A percentile compares a stretch with the other conserved stretches of the same genome.
Conservation (phyloP, 2,329 filamentous ascomycete species). For the Dendryphion nanum region DNA sequence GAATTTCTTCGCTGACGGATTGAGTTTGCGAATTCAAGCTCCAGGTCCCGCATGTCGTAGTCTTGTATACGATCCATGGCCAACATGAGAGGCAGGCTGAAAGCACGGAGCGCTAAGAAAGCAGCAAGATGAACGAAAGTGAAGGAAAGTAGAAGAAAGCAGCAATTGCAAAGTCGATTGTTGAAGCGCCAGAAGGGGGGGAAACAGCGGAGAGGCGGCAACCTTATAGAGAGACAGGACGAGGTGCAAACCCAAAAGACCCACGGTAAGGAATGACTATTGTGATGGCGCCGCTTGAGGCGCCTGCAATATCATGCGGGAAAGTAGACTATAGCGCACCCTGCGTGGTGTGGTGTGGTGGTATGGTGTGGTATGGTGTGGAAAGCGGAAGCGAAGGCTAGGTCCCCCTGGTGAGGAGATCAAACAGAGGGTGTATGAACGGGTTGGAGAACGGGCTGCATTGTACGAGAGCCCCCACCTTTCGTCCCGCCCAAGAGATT, state of each 20-base stretch:
- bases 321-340: constrained; percentile 2
- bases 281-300: constrained; percentile 10
- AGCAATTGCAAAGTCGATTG: constrained; percentile 2
- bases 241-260: constrained; percentile 5
- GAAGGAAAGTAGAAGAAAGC: constrained; percentile 1
- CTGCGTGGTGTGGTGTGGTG: too few species aligned
- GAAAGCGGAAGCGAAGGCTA: constrained; percentile 14
- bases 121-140: background rate
- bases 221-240: constrained; percentile 9
- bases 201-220: constrained; percentile 1
- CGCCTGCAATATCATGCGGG: constrained; percentile 14
- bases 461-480: constrained; percentile 11
- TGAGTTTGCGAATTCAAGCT: constrained; percentile 21
- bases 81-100: constrained; percentile 10
- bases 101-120: constrained; percentile 2
- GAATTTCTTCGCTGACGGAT: constrained; percentile 13
- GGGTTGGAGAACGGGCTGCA: constrained; percentile 13
- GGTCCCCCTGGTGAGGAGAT: constrained; percentile 16
- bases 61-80: constrained; percentile 9
- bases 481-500: constrained; percentile 1
- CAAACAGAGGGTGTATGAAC: constrained; percentile 15
- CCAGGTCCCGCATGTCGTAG: constrained; percentile 19
- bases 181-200: constrained; percentile 1
- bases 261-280: constrained; percentile 1
- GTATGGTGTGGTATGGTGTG: too few species aligned